phyloP scores from a whole-genome alignment of 2,329 filamentous ascomycete genomes.

The Trichoderma sp. region DNA sequence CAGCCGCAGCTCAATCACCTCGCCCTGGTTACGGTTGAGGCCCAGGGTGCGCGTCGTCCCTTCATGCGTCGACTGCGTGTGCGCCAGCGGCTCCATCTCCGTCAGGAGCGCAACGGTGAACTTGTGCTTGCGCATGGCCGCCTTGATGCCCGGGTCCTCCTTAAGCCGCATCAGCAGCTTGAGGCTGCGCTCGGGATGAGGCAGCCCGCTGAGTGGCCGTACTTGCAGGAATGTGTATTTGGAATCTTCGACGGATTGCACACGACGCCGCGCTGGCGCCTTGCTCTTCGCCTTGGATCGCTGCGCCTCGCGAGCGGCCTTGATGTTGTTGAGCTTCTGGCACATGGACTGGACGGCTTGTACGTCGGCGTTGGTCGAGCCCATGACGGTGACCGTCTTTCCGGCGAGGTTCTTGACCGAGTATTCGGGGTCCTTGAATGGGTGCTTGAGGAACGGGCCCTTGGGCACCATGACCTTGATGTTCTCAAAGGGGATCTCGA shows the following conservation, averaged over 20 bases:
- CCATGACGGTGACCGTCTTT: slow-evolving; percentile 68
- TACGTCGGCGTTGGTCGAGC: slow-evolving; percentile 63
- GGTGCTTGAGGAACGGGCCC: slow-evolving; percentile 63
- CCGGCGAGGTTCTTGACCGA: slow-evolving; percentile 51
- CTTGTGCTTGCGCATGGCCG: slow-evolving; percentile 79
- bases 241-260: slow-evolving; percentile 51
- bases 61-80: slow-evolving; percentile 73
- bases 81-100: slow-evolving; percentile 88
- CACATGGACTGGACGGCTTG: slow-evolving; percentile 55
- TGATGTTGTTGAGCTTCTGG: slow-evolving; percentile 51
- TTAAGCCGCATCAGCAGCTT: slow-evolving; percentile 74
- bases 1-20: slow-evolving; percentile 86
- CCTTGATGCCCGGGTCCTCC: slow-evolving; percentile 81
- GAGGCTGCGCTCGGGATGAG: slow-evolving; percentile 70
- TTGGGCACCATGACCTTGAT: slow-evolving; percentile 72
- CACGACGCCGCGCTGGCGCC: slow-evolving; percentile 27
- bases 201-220: slow-evolving; percentile 74
- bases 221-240: slow-evolving; percentile 82
- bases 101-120: slow-evolving; percentile 86
- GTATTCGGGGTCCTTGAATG: slow-evolving; percentile 61
- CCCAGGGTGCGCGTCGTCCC: slow-evolving; percentile 76
- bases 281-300: slow-evolving; percentile 37
- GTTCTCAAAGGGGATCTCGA: slow-evolving; percentile 63
- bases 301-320: slow-evolving; percentile 45
- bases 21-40: slow-evolving; percentile 82